These are phyloP conservation scores for Carex sylvatica DNA, from an alignment of 202 grass and related monocot genomes.

Conservation along the genomic window DNA sequence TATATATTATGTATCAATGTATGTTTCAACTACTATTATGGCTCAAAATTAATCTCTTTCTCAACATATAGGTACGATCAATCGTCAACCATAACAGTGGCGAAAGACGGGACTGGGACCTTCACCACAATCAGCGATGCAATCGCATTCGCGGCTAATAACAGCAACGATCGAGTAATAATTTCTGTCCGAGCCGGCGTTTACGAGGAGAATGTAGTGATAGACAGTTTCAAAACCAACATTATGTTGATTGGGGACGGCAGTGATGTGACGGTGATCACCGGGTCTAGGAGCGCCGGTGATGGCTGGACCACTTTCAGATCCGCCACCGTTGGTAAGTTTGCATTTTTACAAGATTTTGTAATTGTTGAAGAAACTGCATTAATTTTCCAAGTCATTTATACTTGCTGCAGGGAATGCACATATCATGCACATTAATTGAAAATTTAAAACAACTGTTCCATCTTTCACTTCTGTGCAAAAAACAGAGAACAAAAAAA, in stretches of 20 bases:
- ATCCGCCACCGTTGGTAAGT: slow-evolving; percentile 67
- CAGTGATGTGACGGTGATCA: slow-evolving; percentile 58
- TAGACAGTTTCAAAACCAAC: slow-evolving; percentile 58
- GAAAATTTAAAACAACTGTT: neutral
- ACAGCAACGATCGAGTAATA: slow-evolving; percentile 44
- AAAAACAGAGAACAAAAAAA: neutral
- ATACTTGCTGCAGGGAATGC: neutral
- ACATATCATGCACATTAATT: neutral
- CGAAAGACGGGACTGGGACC: slow-evolving; percentile 53
- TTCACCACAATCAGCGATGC: slow-evolving; percentile 75
- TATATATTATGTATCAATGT: neutral
- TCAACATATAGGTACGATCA: neutral
- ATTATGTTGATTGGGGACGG: slow-evolving; percentile 62
- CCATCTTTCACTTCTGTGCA: neutral
- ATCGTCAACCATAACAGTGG: slow-evolving; percentile 51
- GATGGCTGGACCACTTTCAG: slow-evolving; percentile 86
- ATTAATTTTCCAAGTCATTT: neutral
- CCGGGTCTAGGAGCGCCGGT: slow-evolving; percentile 47
- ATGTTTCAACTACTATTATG: neutral
- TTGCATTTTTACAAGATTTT: neutral
- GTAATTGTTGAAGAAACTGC: neutral
- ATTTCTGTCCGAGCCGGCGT: slow-evolving; percentile 60
- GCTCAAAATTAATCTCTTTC: neutral
- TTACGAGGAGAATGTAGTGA: slow-evolving; percentile 81
- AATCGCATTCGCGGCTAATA: slow-evolving; percentile 61